These are phyloP conservation scores for Epichloe hybrida DNA, from an alignment of 2,329 filamentous ascomycete genomes.

Conservation along the genomic window DNA sequence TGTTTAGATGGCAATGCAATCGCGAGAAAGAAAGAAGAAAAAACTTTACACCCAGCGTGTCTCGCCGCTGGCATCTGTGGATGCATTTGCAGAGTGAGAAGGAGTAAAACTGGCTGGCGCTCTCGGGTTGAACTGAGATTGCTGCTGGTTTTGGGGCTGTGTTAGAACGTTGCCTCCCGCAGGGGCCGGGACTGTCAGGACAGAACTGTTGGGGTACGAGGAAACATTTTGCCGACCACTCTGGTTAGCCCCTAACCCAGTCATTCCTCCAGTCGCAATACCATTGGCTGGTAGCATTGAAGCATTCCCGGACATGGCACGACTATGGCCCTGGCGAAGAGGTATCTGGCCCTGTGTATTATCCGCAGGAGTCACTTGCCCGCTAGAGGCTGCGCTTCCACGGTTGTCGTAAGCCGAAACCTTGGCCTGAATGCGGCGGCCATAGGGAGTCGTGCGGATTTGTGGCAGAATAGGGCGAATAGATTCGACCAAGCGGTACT, in stretches of 20 bases:
- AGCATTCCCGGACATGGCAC: slow-evolving; percentile 27
- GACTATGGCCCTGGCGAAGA: slow-evolving; percentile 29
- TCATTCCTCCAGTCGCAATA: slow-evolving; percentile 12
- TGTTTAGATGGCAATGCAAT: slow-evolving; percentile 12
- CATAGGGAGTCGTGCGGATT: slow-evolving; percentile 85
- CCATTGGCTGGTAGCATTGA: slow-evolving; percentile 21
- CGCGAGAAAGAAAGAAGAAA: slow-evolving; percentile 7
- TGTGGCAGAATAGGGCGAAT: slow-evolving; percentile 74
- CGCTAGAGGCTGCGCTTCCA: slow-evolving; percentile 28
- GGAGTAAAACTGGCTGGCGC: slow-evolving; percentile 14
- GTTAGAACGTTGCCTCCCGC: slow-evolving; percentile 13
- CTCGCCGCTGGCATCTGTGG: slow-evolving; percentile 19
- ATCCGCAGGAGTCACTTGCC: slow-evolving; percentile 39
- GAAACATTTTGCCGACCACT: slow-evolving; percentile 20
- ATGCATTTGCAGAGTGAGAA: slow-evolving; percentile 12
- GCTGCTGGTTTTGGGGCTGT: slow-evolving; percentile 12
- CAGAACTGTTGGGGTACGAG: slow-evolving; percentile 20
- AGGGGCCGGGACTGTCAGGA: slow-evolving; percentile 19
- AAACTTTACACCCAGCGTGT: slow-evolving; percentile 25
- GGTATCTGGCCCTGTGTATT: slow-evolving; percentile 40
- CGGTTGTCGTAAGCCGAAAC: slow-evolving; percentile 49
- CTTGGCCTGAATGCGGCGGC: slow-evolving; percentile 85
- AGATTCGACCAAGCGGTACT: slow-evolving; percentile 63
- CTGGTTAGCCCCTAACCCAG: slow-evolving; percentile 9
- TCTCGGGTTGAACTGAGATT: slow-evolving; percentile 16